A percentile compares a stretch with the other conserved stretches of the same genome.
phyloP scores from a whole-genome alignment of 148 eudicot species.

The Amaranthus hypochondriacus region DNA sequence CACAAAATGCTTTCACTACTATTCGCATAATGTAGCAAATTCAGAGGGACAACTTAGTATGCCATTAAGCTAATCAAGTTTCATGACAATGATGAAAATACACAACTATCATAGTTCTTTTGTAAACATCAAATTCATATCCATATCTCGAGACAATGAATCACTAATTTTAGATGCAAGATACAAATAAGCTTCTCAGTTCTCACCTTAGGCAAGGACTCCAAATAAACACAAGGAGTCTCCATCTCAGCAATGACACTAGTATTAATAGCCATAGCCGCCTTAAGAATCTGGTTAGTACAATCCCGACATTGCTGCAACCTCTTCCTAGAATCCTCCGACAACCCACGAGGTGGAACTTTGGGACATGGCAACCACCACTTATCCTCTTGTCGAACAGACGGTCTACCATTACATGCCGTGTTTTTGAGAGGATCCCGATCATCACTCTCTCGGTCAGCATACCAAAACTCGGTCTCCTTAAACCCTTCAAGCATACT shows the following conservation, averaged over 20 bases:
- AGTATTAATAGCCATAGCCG: constrained; percentile 89
- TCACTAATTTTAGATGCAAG: too few relatives aligned
- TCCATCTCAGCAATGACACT: constrained; percentile 95
- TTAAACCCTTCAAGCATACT: constrained; percentile 81
- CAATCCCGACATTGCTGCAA: constrained; percentile 90
- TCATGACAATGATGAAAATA: too few relatives aligned
- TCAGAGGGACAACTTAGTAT: too few relatives aligned
- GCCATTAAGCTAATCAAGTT: too few relatives aligned
- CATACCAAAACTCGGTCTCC: constrained; percentile 80
- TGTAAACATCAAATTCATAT: too few relatives aligned
- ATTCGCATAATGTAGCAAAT: too few relatives aligned
- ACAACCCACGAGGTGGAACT: constrained; percentile 69
- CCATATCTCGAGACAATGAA: too few relatives aligned
- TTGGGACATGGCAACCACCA: constrained; percentile 98
- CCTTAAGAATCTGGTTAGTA: constrained; percentile 87
- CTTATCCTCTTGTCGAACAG: constrained; percentile 88
- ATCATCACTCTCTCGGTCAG: constrained; percentile 45
- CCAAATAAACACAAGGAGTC: constrained; percentile 77
- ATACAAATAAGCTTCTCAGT: constrained; percentile 25
- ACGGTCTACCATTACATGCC: constrained; percentile 55
- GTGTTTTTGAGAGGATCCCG: constrained; percentile 26
- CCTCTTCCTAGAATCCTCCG: constrained; percentile 77
- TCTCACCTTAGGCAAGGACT: constrained; percentile 86
- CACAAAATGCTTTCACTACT: too few relatives aligned
- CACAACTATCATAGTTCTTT: too few relatives aligned